phyloP scores from a whole-genome alignment of 2,329 filamentous ascomycete genomes.

The Cercospora sesami region DNA sequence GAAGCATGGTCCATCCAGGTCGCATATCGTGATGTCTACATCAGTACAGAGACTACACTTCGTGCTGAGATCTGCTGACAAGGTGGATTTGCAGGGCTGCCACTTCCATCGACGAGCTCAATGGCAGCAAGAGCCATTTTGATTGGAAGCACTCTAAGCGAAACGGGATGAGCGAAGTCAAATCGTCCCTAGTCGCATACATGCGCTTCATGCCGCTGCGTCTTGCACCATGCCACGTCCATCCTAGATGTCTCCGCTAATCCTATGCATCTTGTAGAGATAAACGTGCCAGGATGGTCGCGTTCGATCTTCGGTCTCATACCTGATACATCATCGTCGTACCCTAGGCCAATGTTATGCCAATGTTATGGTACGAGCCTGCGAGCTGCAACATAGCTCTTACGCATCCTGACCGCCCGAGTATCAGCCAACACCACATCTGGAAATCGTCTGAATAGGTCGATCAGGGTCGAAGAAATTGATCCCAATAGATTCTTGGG shows the following conservation, averaged over 20 bases:
- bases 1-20: background rate
- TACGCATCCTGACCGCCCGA: background rate
- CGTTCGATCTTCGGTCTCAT: background rate
- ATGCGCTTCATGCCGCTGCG: background rate
- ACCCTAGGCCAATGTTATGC: background rate
- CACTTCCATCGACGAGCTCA: background rate
- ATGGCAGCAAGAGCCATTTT: background rate
- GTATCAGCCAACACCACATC: background rate
- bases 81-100: background rate
- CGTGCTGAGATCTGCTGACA: background rate
- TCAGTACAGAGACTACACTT: background rate
- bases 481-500: slow-evolving; percentile 49
- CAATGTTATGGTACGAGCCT: background rate
- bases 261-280: background rate
- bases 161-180: background rate
- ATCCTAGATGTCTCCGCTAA: background rate
- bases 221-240: background rate
- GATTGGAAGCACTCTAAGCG: background rate
- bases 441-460: background rate
- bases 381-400: background rate
- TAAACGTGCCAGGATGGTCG: background rate
- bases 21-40: background rate
- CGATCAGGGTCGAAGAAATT: slow-evolving; percentile 37
- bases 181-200: background rate
- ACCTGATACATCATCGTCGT: background rate